Evolutionary conservation across 2,329 filamentous ascomycete genomes (phyloP).

Genomic region (Parascedosporium putredinis): DNA sequence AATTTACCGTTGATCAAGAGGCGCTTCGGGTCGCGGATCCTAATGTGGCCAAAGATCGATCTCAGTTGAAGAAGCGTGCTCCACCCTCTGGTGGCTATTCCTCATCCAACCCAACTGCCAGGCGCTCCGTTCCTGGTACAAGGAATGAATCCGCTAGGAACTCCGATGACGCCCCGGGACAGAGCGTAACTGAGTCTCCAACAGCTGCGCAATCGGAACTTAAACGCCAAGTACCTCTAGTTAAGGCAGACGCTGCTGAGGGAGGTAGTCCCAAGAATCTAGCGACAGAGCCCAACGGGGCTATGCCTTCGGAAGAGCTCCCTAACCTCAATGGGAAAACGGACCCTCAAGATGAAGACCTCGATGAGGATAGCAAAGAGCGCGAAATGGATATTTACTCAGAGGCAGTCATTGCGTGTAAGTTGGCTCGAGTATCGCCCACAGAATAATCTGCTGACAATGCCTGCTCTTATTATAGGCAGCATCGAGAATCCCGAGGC

Average conservation of each 20-base stretch:
- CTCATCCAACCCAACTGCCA: constrained; percentile 48
- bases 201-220: constrained; percentile 29
- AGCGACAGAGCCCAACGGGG: constrained; percentile 57
- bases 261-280: constrained; percentile 73
- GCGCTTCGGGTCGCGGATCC: constrained; percentile 80
- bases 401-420: constrained; percentile 79
- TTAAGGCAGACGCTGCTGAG: constrained; percentile 58
- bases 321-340: constrained; percentile 41
- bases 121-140: no score
- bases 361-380: constrained; percentile 57
- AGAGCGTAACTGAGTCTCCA: constrained; percentile 57
- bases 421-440: constrained; percentile 25
- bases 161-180: constrained; percentile 58
- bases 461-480: constrained; percentile 37
- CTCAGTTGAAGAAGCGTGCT: constrained; percentile 58
- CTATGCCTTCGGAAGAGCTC: constrained; percentile 55
- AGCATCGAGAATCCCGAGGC: constrained; percentile 96
- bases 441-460: not conserved
- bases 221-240: constrained; percentile 44
- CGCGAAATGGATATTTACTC: constrained; percentile 92
- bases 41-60: constrained; percentile 55
- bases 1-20: constrained; percentile 98
- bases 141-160: no score
- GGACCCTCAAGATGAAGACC: constrained; percentile 60
- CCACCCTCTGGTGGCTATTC: constrained; percentile 46